Base-by-base conservation (phyloP, 2,329 filamentous ascomycete species). In the Chaetomium strumarium region DNA sequence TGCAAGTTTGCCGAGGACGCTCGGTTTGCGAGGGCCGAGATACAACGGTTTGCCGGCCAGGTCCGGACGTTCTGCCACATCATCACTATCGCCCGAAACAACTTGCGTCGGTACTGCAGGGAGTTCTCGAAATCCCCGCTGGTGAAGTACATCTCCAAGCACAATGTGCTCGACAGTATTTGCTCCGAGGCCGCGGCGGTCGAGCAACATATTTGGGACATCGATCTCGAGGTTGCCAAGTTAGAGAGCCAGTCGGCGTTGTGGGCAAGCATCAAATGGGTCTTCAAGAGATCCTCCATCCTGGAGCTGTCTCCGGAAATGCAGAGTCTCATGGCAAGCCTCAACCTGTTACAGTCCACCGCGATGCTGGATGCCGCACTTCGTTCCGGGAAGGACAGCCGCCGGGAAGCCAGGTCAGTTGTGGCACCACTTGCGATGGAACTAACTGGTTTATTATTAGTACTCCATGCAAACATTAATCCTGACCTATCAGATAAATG, bases 251-350 rank as follows among this genome's bases (percentile, higher is more conserved):
- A 33, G 3, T 48, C 34, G 2, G n/a, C 17, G 13, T 2, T 47
- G 9, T 36, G 17, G 49, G 39, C 33, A 2, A 52, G 36, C 24
- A 29, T 52, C 20, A 38, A 38, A 7, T 52, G 50, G 50, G 13
- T 0, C 1, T 14, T 33, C 13, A 48, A 34, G 2, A 48, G 42
- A 33, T 24, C 44, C 2, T 48, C 39, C 13, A 44, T 52, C 13
- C 3, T 29, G 19, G 31, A 40, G 14, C 2, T 48, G 2, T 14
- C 2, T 8, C 45, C 50, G 0, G 39, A 43, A 8, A 48, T 48
- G 50, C 39, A 52, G 24, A 48, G 24, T 11, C 16, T 52, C 33
- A 48, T 43, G 10, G 17, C 13, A 11, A 44, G 3, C 8, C 24
- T 52, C n/a, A 9, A 1, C 2, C 2, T 52, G 16, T n/a, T 48